Evolutionary conservation across 192 early-diverging fungal genomes (phyloP).

Genomic region (Backusella tuberculispora): DNA sequence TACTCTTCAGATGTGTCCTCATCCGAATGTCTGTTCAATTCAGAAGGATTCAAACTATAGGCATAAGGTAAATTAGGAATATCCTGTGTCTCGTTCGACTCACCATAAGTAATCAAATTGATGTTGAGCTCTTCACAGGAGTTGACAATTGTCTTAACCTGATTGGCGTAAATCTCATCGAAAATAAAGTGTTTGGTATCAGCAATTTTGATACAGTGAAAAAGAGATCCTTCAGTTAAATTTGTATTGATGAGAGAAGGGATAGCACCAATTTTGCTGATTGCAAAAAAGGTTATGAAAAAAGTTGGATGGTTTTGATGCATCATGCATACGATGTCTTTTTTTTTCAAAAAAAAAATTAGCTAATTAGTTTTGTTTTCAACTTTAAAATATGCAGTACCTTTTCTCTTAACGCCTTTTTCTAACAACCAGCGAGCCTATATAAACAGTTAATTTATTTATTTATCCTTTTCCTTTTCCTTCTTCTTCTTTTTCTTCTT

Average conservation of each 20-base stretch:
- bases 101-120: constrained; percentile 35
- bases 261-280: constrained; percentile 59
- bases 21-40: constrained; percentile 36
- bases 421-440: constrained; percentile 37
- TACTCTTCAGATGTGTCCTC: constrained; percentile 27
- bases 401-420: constrained; percentile 31
- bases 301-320: constrained; percentile 61
- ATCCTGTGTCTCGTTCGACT: constrained; percentile 32
- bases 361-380: background rate
- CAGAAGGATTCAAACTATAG: constrained; percentile 30
- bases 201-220: constrained; percentile 48
- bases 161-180: constrained; percentile 41
- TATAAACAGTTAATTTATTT: background rate
- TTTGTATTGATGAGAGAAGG: constrained; percentile 68
- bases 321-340: constrained; percentile 63
- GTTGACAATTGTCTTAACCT: constrained; percentile 28
- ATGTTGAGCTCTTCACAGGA: constrained; percentile 19
- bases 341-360: constrained; percentile 11
- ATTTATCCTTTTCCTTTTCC: background rate
- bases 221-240: constrained; percentile 42
- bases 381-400: constrained; percentile 2
- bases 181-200: constrained; percentile 48
- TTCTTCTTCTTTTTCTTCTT: no score
- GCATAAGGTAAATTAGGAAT: constrained; percentile 23
- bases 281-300: constrained; percentile 54